Evolutionary conservation across 2,329 filamentous ascomycete genomes (phyloP).

Genomic region (Ceratocystis lukuohia): DNA sequence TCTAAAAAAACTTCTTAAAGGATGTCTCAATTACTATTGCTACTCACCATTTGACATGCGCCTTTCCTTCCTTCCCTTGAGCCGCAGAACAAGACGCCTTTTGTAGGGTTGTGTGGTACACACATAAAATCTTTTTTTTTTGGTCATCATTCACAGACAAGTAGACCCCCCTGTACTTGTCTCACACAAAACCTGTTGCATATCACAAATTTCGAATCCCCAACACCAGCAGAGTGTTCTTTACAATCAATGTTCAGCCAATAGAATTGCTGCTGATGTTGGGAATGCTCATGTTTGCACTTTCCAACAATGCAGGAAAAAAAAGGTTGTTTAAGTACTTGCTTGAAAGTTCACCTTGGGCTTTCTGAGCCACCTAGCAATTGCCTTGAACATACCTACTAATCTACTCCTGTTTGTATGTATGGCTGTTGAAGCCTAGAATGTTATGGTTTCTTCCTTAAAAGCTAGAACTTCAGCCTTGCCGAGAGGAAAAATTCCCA

Average conservation of each 20-base stretch:
- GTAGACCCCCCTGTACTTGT: background rate
- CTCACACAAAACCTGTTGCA: conserved; percentile 4
- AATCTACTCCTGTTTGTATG: too few species aligned
- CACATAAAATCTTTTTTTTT: background rate
- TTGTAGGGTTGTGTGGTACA: background rate
- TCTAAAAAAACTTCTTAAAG: conserved; percentile 8
- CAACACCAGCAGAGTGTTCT: conserved; percentile 1
- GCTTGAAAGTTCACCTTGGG: too few species aligned
- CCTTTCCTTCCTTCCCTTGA: conserved; percentile 8
- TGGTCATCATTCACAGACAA: background rate
- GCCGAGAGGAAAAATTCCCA: too few species aligned
- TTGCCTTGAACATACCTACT: too few species aligned
- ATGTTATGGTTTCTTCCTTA: too few species aligned
- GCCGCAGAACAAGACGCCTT: conserved; percentile 2
- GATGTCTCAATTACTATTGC: background rate
- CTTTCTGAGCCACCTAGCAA: too few species aligned
- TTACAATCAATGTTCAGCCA: background rate
- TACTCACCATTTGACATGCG: background rate
- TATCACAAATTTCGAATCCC: conserved; percentile 4
- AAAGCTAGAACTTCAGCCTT: too few species aligned
- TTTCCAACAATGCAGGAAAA: background rate
- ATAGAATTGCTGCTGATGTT: conserved; percentile 13
- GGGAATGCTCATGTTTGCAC: conserved; percentile 3
- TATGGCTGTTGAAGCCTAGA: too few species aligned
- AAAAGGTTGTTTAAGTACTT: background rate